phyloP scores from a whole-genome alignment of 2,329 filamentous ascomycete genomes.

The Thermothelomyces thermophilus region DNA sequence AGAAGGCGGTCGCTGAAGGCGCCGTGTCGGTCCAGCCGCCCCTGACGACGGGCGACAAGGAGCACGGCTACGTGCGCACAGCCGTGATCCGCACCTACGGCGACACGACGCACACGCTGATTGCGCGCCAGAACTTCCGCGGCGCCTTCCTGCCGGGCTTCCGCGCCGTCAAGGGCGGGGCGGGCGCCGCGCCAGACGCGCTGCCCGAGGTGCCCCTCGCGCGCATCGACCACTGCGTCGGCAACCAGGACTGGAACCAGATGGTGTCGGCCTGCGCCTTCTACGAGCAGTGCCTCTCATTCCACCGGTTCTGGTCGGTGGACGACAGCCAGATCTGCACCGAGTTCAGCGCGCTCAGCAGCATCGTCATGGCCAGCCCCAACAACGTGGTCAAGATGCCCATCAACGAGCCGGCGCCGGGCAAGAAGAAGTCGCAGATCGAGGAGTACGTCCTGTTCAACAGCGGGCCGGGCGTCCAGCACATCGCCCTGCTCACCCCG shows the following conservation, averaged over 20 bases:
- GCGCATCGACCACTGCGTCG: slow-evolving; percentile 92
- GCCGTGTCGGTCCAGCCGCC: slow-evolving; percentile 59
- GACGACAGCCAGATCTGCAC: slow-evolving; percentile 91
- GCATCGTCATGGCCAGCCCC: slow-evolving; percentile 81
- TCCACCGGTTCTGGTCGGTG: slow-evolving; percentile 96
- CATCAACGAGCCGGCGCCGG: slow-evolving; percentile 89
- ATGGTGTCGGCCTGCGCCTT: slow-evolving; percentile 63
- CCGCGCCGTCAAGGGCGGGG: slow-evolving; percentile 42
- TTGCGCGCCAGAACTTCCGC: slow-evolving; percentile 63
- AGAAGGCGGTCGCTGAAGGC: slow-evolving; percentile 60
- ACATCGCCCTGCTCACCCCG: slow-evolving; percentile 77
- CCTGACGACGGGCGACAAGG: slow-evolving; percentile 45
- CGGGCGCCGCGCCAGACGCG: slow-evolving; percentile 30
- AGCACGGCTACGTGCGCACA: slow-evolving; percentile 60
- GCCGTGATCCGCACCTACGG: slow-evolving; percentile 89
- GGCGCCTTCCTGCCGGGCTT: slow-evolving; percentile 83
- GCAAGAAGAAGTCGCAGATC: slow-evolving; percentile 89
- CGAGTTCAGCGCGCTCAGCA: slow-evolving; percentile 82
- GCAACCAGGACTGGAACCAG: slow-evolving; percentile 92
- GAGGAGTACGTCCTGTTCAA: slow-evolving; percentile 92
- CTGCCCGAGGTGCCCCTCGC: slow-evolving; percentile 62
- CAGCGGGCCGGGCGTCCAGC: slow-evolving; percentile 82
- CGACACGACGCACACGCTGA: slow-evolving; percentile 88
- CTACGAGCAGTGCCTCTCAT: slow-evolving; percentile 83
- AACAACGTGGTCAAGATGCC: slow-evolving; percentile 94